These are phyloP conservation scores for Salvia hispanica DNA, from an alignment of 257 asterid species.

Conservation along the genomic window DNA sequence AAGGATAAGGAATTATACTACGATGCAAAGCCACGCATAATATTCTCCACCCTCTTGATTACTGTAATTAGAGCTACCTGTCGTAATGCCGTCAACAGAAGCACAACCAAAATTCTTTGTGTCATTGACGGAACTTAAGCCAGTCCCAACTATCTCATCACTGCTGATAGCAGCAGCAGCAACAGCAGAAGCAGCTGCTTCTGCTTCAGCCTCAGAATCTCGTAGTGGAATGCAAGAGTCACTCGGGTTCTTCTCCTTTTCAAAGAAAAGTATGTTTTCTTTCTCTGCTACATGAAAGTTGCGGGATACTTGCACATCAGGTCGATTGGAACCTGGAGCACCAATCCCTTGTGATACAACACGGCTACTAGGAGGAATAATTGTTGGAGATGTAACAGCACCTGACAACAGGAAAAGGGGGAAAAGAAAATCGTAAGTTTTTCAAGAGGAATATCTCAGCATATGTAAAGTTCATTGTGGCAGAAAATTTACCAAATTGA, in stretches of 20 bases:
- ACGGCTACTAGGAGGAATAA: conserved; percentile 71
- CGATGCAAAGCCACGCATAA: conserved; percentile 12
- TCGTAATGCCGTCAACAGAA: conserved; percentile 44
- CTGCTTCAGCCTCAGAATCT: conserved; percentile 87
- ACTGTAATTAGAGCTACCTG: conserved; percentile 44
- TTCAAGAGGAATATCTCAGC: background rate
- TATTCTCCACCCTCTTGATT: conserved; percentile 16
- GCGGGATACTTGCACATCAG: conserved; percentile 66
- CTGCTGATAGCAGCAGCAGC: conserved; percentile 90
- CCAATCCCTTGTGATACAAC: conserved; percentile 64
- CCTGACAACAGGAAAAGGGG: conserved; percentile 44
- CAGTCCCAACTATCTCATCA: conserved; percentile 65
- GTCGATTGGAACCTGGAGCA: conserved; percentile 81
- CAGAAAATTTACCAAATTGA: conserved; percentile 69
- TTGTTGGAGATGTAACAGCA: conserved; percentile 92
- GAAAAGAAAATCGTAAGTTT: background rate
- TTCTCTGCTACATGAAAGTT: conserved; percentile 57
- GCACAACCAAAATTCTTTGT: conserved; percentile 50
- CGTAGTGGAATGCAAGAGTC: conserved; percentile 59
- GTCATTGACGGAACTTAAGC: conserved; percentile 51
- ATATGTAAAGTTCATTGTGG: background rate
- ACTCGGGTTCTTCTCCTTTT: conserved; percentile 57
- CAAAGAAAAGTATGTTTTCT: conserved; percentile 58
- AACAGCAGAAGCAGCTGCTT: conserved; percentile 94
- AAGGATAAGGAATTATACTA: conserved; percentile 20